phyloP scores from a whole-genome alignment of 208 protist genomes.

The Blastocrithidia nonstop region DNA sequence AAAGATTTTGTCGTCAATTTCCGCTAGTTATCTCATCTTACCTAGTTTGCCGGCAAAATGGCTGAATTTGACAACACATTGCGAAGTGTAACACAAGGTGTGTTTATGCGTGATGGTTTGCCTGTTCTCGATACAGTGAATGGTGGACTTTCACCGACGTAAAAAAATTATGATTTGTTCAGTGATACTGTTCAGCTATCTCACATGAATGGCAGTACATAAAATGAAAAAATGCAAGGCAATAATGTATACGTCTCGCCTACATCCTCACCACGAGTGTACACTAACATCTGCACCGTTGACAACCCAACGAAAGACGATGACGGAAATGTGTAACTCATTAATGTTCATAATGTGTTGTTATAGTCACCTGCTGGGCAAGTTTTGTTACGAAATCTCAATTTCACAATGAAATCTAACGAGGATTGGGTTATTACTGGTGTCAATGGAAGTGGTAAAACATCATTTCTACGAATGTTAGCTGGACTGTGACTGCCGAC shows the following conservation, averaged over 20 bases:
- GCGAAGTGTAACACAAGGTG: slow-evolving; percentile 45
- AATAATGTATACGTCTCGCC: no score
- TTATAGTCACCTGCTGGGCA: slow-evolving; percentile 43
- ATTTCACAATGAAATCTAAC: slow-evolving; percentile 27
- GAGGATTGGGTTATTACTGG: slow-evolving; percentile 76
- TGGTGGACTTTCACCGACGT: no score
- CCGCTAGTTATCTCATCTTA: slow-evolving; percentile 69
- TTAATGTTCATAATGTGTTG: slow-evolving; percentile 32
- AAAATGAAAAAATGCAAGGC: no score
- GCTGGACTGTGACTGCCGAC: slow-evolving; percentile 58
- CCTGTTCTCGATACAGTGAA: no score
- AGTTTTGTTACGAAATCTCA: slow-evolving; percentile 41
- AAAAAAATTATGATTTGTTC: no score
- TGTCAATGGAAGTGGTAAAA: slow-evolving; percentile 78
- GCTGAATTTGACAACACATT: slow-evolving; percentile 68
- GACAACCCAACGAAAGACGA: no score
- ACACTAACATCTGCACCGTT: no score
- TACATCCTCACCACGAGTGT: no score
- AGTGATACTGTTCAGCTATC: no score
- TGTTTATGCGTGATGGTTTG: slow-evolving; percentile 12
- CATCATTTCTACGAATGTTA: slow-evolving; percentile 71
- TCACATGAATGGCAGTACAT: no score
- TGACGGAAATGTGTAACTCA: slow-evolving; percentile 14
- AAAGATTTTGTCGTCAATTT: slow-evolving; percentile 81
- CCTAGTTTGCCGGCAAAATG: slow-evolving; percentile 61